phyloP scores from a whole-genome alignment of 805 yeast genomes.

The Metschnikowia shivogae region DNA sequence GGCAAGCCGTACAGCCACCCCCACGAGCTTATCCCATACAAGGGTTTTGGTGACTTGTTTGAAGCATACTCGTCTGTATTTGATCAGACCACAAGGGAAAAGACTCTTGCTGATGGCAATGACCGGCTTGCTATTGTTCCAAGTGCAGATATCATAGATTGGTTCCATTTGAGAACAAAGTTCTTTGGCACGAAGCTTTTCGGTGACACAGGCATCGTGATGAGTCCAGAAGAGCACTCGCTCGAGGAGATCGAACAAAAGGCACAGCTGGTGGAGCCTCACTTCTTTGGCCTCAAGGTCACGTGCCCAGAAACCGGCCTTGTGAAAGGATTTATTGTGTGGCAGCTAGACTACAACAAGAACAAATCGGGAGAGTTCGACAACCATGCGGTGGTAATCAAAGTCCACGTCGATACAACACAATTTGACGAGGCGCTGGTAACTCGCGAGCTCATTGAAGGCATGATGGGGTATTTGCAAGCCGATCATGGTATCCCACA shows the following conservation, averaged over 20 bases:
- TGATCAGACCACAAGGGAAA: conserved; percentile 15
- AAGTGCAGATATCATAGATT: conserved; percentile 27
- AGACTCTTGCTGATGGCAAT: conserved; percentile 26
- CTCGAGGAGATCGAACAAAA: conserved; percentile 14
- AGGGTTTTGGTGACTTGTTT: conserved; percentile 27
- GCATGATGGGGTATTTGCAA: conserved; percentile 17
- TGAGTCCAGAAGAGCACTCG: conserved; percentile 8
- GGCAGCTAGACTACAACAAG: conserved; percentile 37
- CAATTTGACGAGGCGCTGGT: conserved; percentile 16
- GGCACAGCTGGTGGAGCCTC: conserved; percentile 26
- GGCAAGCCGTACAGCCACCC: conserved; percentile 1
- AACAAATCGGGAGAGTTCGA: conserved; percentile 8
- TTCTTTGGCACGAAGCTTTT: conserved; percentile 20
- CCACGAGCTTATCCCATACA: conserved; percentile 24
- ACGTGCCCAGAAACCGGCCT: conserved; percentile 16
- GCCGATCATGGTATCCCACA: conserved; percentile 11
- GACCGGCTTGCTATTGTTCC: conserved; percentile 31
- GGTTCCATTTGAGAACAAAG: conserved; percentile 42
- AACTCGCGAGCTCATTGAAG: conserved; percentile 12
- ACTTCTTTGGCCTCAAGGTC: conserved; percentile 29
- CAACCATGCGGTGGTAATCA: conserved; percentile 27
- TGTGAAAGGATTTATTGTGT: conserved; percentile 28
- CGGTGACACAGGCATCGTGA: not conserved
- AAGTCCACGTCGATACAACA: conserved; percentile 21
- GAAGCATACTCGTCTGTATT: conserved; percentile 20